These are phyloP conservation scores for Aspergillus sp. DNA, from an alignment of 2,329 filamentous ascomycete genomes.

Conservation along the genomic window DNA sequence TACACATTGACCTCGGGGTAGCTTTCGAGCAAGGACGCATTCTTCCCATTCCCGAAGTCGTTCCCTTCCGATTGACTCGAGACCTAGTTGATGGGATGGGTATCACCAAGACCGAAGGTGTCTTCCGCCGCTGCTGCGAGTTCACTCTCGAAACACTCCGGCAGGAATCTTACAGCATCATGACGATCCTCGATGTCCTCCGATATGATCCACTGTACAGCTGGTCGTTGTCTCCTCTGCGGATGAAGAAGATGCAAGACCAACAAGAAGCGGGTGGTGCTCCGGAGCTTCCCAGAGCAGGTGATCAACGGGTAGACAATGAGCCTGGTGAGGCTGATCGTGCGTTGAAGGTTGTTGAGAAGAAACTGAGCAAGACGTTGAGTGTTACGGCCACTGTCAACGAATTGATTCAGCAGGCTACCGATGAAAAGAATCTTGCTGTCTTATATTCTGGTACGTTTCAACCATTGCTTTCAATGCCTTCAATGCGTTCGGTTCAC, in stretches of 20 bases:
- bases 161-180: slow-evolving; percentile 94
- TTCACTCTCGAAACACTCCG: slow-evolving; percentile 91
- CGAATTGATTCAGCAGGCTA: slow-evolving; percentile 91
- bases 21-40: slow-evolving; percentile 95
- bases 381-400: slow-evolving; percentile 95
- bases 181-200: slow-evolving; percentile 95
- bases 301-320: slow-evolving; percentile 37
- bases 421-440: slow-evolving; percentile 85
- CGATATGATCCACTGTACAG: slow-evolving; percentile 97
- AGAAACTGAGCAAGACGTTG: slow-evolving; percentile 89
- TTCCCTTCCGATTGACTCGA: slow-evolving; percentile 88
- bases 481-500: background rate
- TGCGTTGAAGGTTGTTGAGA: slow-evolving; percentile 84
- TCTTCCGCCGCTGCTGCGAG: slow-evolving; percentile 96
- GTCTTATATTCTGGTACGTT: slow-evolving; percentile 72
- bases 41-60: slow-evolving; percentile 89
- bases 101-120: slow-evolving; percentile 86
- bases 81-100: slow-evolving; percentile 98
- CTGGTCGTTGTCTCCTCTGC: slow-evolving; percentile 76
- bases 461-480: background rate
- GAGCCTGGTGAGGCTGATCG: slow-evolving; percentile 78
- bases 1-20: slow-evolving; percentile 95
- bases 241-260: slow-evolving; percentile 61
- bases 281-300: slow-evolving; percentile 22
- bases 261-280: slow-evolving; percentile 38